Base-by-base conservation (phyloP, 345 rosid species). In the Rhodomyrtus tomentosa region DNA sequence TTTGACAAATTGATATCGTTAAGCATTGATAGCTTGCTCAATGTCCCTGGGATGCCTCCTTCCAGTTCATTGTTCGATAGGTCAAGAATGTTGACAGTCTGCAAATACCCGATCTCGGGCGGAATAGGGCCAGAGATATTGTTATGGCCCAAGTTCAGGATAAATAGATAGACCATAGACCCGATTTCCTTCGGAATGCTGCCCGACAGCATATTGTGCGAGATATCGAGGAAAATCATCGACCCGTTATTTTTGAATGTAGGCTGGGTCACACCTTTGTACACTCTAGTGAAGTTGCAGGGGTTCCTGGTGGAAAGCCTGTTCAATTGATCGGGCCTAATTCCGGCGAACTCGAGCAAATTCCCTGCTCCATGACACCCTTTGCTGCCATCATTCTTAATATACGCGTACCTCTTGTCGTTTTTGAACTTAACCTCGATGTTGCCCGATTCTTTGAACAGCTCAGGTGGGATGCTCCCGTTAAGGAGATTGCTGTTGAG, bases 311-410 rank as follows among this genome's bases (percentile, higher is more conserved):
- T 83, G 10, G 99, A 94, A 87, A 97, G 88, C 72, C 94, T 91
- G 84, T 32, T 88, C 49, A 95, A 88, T 32, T 88, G 89, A 21
- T 92, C 96, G 6, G 72, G 6, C 81, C 98, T 92, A 72, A 95
- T 95, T 56, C 99, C 99, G 9, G 95, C 93, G 74, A 93, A 97
- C 79, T 97, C 99, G 1, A 97, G 98, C 89, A 97, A 89, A 85
- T 92, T 95, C 62, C 99, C 99, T 10, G 97, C 94, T 48, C 99
- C 99, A 5, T 96, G 98, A 87, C 99, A 97, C 74, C 82, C 90
- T 81, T 88, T 94, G 84, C 95, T 95, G 62, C 96, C 95, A 54
- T 94, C 95, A 76, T 96, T 97, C 92, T 92, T 96, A 20, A 95
- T 89, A 62, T 96, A 97, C 20, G 89, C 93, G 38, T 89, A 97